Evolutionary conservation across 257 asterid species (phyloP).

Genomic region (Solanum rostratum): DNA sequence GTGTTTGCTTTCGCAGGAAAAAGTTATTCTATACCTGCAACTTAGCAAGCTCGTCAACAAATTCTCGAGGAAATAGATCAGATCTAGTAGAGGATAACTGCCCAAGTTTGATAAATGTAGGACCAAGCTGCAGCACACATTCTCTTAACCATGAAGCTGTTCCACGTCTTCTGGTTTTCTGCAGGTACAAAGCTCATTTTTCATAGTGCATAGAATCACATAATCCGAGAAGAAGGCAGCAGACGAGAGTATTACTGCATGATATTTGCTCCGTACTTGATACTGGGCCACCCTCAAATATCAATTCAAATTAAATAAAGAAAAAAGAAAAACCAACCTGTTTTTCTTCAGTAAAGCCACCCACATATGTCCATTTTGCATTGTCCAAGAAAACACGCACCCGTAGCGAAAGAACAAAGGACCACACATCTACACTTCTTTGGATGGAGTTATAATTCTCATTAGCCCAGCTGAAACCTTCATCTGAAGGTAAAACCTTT

Average conservation of each 20-base stretch:
- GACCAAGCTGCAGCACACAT: constrained; percentile 84
- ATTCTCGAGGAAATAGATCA: constrained; percentile 84
- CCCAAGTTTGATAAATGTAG: constrained; percentile 92
- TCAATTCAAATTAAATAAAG: neutral
- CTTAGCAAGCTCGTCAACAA: constrained; percentile 92
- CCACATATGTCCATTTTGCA: constrained; percentile 62
- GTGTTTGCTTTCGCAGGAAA: neutral
- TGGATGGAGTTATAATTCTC: constrained; percentile 79
- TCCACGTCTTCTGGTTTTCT: constrained; percentile 52
- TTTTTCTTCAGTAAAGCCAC: constrained; percentile 83
- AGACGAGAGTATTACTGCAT: neutral
- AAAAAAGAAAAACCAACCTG: constrained; percentile 31
- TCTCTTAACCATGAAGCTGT: constrained; percentile 96
- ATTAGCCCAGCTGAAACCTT: constrained; percentile 93
- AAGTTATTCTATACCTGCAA: constrained; percentile 48
- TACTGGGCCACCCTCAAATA: neutral
- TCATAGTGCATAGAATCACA: neutral
- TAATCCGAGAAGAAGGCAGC: neutral
- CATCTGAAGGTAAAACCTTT: constrained; percentile 83
- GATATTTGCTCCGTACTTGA: neutral
- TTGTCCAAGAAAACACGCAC: constrained; percentile 72
- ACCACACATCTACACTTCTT: constrained; percentile 85
- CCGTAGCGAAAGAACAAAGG: constrained; percentile 81
- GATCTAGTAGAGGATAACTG: constrained; percentile 92
- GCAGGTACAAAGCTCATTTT: neutral